These are phyloP conservation scores for Lachancea sp. DNA, from an alignment of 805 yeast genomes.

Conservation along the genomic window DNA sequence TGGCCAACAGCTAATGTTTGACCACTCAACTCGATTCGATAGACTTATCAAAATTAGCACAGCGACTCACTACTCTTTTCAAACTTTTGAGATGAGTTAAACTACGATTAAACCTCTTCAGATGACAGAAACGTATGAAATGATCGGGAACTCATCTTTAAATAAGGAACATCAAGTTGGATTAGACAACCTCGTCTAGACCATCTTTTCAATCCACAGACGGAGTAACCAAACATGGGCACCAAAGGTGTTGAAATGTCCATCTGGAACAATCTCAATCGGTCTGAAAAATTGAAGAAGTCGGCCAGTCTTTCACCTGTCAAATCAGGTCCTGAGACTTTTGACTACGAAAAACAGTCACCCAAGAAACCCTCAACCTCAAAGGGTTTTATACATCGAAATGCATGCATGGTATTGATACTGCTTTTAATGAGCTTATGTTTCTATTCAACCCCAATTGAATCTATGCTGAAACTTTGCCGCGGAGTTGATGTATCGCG, in stretches of 20 bases:
- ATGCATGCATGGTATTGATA: neutral
- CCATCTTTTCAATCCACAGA: neutral
- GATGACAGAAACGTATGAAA: too few relatives aligned
- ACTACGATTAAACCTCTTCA: too few relatives aligned
- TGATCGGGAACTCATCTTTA: too few relatives aligned
- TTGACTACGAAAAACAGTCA: slow-evolving; percentile 4
- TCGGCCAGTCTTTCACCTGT: neutral
- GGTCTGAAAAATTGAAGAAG: neutral
- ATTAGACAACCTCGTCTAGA: too few relatives aligned
- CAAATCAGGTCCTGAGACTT: neutral
- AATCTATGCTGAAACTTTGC: neutral
- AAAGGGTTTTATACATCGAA: neutral
- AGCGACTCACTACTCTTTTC: too few relatives aligned
- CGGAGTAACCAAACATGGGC: slow-evolving; percentile 6
- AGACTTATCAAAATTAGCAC: too few relatives aligned
- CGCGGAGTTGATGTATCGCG: too few relatives aligned
- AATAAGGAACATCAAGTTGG: too few relatives aligned
- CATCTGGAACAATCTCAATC: slow-evolving; percentile 4
- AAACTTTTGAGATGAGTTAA: too few relatives aligned
- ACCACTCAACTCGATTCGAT: too few relatives aligned
- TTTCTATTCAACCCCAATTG: neutral
- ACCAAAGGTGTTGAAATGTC: slow-evolving; percentile 11
- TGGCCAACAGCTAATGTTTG: too few relatives aligned
- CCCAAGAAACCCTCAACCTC: neutral
- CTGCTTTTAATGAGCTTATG: neutral